Evolutionary conservation across 2,329 filamentous ascomycete species (phyloP), one percentile per base, ranked within the genome.

Genomic region (Didymella exigua): DNA sequence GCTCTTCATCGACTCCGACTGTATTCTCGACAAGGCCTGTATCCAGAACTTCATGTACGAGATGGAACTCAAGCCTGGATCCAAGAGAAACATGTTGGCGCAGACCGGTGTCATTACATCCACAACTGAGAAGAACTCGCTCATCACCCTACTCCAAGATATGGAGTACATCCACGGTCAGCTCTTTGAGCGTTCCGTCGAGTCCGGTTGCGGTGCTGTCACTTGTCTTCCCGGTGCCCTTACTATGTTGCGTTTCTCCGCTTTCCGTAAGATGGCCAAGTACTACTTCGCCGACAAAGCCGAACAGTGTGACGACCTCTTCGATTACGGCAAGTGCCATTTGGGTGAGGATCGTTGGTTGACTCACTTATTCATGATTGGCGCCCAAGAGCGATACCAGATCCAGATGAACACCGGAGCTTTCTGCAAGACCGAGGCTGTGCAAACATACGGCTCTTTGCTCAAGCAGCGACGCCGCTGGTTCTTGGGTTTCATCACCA

Each of bases 111-210:
- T 98, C 69, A 98, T 98, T 70, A 98, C 93, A 2, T 93, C 92
- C 1, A 97, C 93, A 0, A 96, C 93, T 0, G 85, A 89, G 66
- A 95, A 90, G 67, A 89, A 96, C 73, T 91, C 89, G 63, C 79
- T 98, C 51, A 90, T 98, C 68, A 98, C 95, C 0, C 80, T 99
- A 13, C 81, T 99, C 5, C 93, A 99, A 75, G 93, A 99, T 66
- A 96, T 98, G 88, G 95, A 99, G 75, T 98, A 98, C 70, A 89
- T 98, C 24, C 95, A 98, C 74, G 95, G 93, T 5, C 95, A 99
- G 74, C 83, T 98, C 4, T 97, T 97, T 69, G 95, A 99, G 75
- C 87, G 93, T 51, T 96, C 93, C 0, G 93, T 98, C 27, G 93
- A 99, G 72, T 97, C 93, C 5, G 91, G 89, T 7, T 97, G 93